A percentile compares a stretch with the other conserved stretches of the same genome.
phyloP scores from a whole-genome alignment of 1,284 basidiomycete species.

The Irpex lacteus region DNA sequence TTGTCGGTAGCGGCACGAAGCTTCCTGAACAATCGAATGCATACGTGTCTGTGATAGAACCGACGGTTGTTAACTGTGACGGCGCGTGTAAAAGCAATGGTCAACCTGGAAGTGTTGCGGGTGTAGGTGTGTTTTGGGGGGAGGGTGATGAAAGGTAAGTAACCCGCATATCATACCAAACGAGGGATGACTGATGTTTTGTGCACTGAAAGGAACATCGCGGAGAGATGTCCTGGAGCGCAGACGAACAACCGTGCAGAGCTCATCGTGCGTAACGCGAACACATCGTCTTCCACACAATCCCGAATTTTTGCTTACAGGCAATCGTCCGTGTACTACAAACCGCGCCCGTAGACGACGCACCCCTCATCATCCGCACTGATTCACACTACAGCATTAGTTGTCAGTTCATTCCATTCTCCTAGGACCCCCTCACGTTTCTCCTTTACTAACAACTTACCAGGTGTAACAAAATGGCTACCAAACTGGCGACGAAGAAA shows the following conservation, averaged over 20 bases:
- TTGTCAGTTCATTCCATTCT: slow-evolving; percentile 38
- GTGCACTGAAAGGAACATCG: slow-evolving; percentile 54
- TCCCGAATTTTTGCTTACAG: slow-evolving; percentile 34
- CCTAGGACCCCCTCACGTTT: neutral
- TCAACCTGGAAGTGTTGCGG: slow-evolving; percentile 52
- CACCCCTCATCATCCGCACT: slow-evolving; percentile 64
- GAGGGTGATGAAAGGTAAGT: slow-evolving; percentile 53
- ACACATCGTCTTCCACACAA: neutral
- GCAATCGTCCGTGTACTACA: slow-evolving; percentile 76
- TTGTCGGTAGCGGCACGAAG: neutral
- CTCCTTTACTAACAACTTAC: neutral
- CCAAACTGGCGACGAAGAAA: slow-evolving; percentile 52
- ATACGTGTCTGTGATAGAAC: slow-evolving; percentile 2
- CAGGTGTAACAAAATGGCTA: slow-evolving; percentile 70
- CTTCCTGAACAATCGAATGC: neutral
- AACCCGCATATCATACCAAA: neutral
- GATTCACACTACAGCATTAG: slow-evolving; percentile 78
- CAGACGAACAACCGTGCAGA: slow-evolving; percentile 92
- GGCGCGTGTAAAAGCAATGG: slow-evolving; percentile 83
- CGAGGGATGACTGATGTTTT: neutral
- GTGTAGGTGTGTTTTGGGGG: slow-evolving; percentile 80
- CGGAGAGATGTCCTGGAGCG: slow-evolving; percentile 74
- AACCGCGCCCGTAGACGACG: slow-evolving; percentile 49
- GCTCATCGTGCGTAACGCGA: slow-evolving; percentile 56
- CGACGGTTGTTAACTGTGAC: slow-evolving; percentile 67